Conservation (phyloP, 371 early-diverging fungal genomes). For the Mucor irregularis region DNA sequence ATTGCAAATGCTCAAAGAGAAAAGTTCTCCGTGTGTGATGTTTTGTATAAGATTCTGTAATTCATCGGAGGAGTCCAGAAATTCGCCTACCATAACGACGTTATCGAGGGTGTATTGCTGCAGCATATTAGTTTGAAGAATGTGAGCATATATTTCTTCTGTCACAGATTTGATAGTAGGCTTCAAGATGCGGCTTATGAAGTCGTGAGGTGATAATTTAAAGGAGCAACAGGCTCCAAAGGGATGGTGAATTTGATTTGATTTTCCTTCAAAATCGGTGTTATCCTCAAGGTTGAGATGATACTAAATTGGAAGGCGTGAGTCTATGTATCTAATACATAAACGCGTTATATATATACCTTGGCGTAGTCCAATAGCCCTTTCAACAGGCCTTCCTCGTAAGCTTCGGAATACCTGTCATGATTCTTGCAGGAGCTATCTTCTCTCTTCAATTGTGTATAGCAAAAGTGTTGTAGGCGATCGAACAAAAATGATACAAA, state of each 20-base stretch:
- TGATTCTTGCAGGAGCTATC: not conserved
- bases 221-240: not conserved
- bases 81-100: conserved; percentile 3
- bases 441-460: not conserved
- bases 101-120: not conserved
- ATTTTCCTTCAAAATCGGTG: no score
- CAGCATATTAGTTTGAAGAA: not conserved
- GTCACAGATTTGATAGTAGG: not conserved
- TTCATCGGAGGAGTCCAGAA: not conserved
- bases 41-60: not conserved
- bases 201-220: not conserved
- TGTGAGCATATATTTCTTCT: not conserved
- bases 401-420: not conserved
- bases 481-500: not conserved
- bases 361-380: not conserved
- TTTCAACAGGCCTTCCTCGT: not conserved
- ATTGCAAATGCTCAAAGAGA: not conserved
- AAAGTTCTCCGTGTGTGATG: not conserved
- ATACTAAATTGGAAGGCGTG: not conserved
- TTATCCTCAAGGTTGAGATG: not conserved
- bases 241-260: no score
- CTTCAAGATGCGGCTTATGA: not conserved
- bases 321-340: not conserved
- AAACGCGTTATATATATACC: not conserved
- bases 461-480: not conserved